Conservation (phyloP, 2,329 filamentous ascomycete species). For the Dactylellina parvicollis region DNA sequence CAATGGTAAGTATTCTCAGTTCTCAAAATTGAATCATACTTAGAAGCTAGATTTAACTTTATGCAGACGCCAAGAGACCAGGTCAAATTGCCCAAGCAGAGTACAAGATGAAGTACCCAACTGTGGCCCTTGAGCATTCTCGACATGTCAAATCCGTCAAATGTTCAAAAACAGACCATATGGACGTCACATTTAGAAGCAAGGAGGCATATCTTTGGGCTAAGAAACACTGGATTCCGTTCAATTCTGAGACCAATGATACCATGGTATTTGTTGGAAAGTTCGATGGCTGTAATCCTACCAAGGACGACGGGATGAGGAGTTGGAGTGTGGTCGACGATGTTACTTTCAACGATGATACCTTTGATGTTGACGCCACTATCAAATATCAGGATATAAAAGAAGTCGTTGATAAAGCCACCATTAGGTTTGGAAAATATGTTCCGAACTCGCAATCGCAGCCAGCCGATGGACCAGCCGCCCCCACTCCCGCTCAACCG, state of each 20-base stretch:
- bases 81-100: slow-evolving; percentile 41
- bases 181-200: slow-evolving; percentile 32
- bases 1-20: slow-evolving; percentile 9
- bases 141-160: slow-evolving; percentile 31
- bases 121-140: slow-evolving; percentile 46
- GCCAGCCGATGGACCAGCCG: neutral
- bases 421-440: slow-evolving; percentile 36
- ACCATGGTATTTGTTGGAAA: slow-evolving; percentile 50
- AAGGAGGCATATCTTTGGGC: slow-evolving; percentile 35
- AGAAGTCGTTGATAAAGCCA: slow-evolving; percentile 39
- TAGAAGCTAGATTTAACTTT: neutral
- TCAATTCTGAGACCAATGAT: slow-evolving; percentile 34
- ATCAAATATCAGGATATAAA: slow-evolving; percentile 34
- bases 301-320: slow-evolving; percentile 31
- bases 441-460: slow-evolving; percentile 19
- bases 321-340: slow-evolving; percentile 52
- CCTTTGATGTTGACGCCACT: slow-evolving; percentile 34
- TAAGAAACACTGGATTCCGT: slow-evolving; percentile 44
- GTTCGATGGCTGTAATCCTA: slow-evolving; percentile 44
- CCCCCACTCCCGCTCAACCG: slow-evolving; percentile 22
- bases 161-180: slow-evolving; percentile 39
- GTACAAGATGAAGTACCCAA: slow-evolving; percentile 46
- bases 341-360: slow-evolving; percentile 39
- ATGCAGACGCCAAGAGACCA: slow-evolving; percentile 23
- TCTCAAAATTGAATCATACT: neutral